A percentile compares a stretch with the other conserved stretches of the same genome.
Evolutionary conservation across 495 filamentous ascomycete genomes (phyloP).

Genomic region (Pseudomonodictys pantanalensis): DNA sequence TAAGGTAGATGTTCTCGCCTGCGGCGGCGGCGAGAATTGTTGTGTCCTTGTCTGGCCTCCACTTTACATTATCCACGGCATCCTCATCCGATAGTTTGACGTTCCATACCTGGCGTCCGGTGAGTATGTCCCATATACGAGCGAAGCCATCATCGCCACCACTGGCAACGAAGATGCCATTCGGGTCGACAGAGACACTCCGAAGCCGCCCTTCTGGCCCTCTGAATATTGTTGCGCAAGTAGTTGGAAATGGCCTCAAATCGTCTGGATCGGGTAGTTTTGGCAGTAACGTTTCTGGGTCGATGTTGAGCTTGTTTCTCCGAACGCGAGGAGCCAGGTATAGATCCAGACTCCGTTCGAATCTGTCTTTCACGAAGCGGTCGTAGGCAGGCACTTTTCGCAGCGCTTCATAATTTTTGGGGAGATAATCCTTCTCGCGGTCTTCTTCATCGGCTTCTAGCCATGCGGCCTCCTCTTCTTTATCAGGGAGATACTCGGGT

Average conservation of each 20-base stretch:
- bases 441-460: slow-evolving; percentile 86
- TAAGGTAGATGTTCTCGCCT: slow-evolving; percentile 80
- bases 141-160: slow-evolving; percentile 94
- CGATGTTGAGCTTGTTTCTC: slow-evolving; percentile 92
- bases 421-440: slow-evolving; percentile 82
- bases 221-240: slow-evolving; percentile 74
- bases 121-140: slow-evolving; percentile 83
- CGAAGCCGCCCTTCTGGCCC: slow-evolving; percentile 89
- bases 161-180: slow-evolving; percentile 75
- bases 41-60: slow-evolving; percentile 80
- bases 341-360: slow-evolving; percentile 90
- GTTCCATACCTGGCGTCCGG: slow-evolving; percentile 84
- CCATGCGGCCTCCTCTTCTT: slow-evolving; percentile 83
- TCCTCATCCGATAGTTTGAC: slow-evolving; percentile 76
- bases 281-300: slow-evolving; percentile 87
- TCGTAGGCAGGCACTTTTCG: slow-evolving; percentile 93
- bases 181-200: slow-evolving; percentile 73
- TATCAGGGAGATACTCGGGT: slow-evolving; percentile 84
- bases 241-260: slow-evolving; percentile 87
- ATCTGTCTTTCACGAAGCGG: slow-evolving; percentile 86
- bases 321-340: slow-evolving; percentile 91
- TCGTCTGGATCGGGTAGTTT: slow-evolving; percentile 95
- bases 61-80: slow-evolving; percentile 80
- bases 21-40: slow-evolving; percentile 77
- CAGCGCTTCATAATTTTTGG: slow-evolving; percentile 74